Base-by-base conservation (phyloP, 331 rosid species). In the Saraca asoca region DNA sequence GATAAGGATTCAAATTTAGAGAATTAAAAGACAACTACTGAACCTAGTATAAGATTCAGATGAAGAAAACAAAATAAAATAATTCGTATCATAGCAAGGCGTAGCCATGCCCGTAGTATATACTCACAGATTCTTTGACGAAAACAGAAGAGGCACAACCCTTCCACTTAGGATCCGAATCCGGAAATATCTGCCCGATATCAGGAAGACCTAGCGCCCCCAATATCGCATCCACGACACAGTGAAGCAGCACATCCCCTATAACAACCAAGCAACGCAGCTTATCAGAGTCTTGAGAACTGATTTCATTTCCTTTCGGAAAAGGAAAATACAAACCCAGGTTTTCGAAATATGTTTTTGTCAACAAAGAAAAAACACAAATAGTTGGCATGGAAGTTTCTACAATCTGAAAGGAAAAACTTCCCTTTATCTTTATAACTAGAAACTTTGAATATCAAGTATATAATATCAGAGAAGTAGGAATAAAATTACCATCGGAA, bases 171-270 rank as follows among this genome's bases (percentile, higher is more conserved):
- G 99, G 99, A 79, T 94, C 99, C 5, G 87, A 76, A 79, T 90
- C 91, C 12, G 97, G 97, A 50, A 90, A 94, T 60, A 94, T 90
- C 74, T 94, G 96, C 7, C 97, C 99, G 9, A 94, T 94, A 73
- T 90, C 97, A 66, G 97, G 99, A 68, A 94, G 95, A 52, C 99
- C 97, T 69, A 94, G 73, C 11, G 99, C 99, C 24, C 99, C 96
- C 80, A 88, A 70, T 75, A 94, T 94, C 5, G 95, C 96, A 85
- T 94, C 99, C 10, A 90, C 99, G 68, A 90, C 97, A 51, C 97
- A 94, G 68, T 94, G 99, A 68, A 94, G 97, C 79, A 94, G 76
- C 75, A 94, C 99, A 66, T 90, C 99, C 66, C 99, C 98, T 91
- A 68, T 55, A 61, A 7, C 20, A 51, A 72, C 55, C 43, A 71